These are phyloP conservation scores for Pneumocystis wakefieldiae DNA, from an alignment of 1,139 yeast genomes.

Conservation along the genomic window DNA sequence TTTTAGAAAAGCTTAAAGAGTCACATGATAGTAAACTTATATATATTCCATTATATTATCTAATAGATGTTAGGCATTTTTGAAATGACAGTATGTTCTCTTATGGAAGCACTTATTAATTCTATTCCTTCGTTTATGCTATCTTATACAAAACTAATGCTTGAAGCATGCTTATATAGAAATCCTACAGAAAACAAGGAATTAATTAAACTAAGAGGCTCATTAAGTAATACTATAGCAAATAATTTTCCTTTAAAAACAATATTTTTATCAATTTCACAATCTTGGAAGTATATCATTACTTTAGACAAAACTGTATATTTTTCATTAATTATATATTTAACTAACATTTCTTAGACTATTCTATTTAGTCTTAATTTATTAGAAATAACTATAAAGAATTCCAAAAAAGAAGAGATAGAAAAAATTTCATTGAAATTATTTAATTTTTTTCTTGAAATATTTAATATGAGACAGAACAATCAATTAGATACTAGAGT, in stretches of 20 bases:
- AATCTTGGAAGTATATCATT: background rate
- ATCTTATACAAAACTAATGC: conserved; percentile 48
- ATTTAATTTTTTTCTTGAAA: background rate
- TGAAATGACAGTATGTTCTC: conserved; percentile 41
- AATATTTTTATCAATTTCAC: background rate
- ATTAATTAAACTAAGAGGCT: background rate
- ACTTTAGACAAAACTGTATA: background rate
- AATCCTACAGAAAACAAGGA: conserved; percentile 2
- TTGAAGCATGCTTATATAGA: conserved; percentile 19
- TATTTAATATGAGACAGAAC: background rate
- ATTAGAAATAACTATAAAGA: background rate
- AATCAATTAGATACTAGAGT: background rate
- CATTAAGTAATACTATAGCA: conserved; percentile 2
- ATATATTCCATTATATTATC: conserved; percentile 30
- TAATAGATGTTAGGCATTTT: conserved; percentile 18
- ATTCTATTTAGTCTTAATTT: background rate
- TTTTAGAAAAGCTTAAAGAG: conserved; percentile 33
- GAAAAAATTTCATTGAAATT: background rate
- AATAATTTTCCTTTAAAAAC: background rate
- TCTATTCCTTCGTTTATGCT: conserved; percentile 77
- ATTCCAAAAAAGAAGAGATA: background rate
- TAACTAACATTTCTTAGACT: background rate
- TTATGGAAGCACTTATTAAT: conserved; percentile 61
- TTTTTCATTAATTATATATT: background rate
- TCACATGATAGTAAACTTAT: background rate